Conservation (phyloP, 2,329 filamentous ascomycete species). For the Colletotrichum lupini region DNA sequence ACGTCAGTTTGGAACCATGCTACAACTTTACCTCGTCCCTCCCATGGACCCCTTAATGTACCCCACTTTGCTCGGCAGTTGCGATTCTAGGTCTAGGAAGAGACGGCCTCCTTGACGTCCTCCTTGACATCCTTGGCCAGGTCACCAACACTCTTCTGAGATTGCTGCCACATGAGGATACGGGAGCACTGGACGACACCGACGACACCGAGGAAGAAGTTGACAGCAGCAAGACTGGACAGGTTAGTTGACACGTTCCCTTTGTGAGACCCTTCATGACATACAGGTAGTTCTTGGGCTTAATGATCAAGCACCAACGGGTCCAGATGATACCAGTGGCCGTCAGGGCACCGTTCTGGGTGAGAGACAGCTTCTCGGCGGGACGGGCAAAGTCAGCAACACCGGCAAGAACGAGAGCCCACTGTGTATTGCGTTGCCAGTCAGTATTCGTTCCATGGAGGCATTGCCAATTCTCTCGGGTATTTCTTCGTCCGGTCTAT, state of each 20-base stretch:
- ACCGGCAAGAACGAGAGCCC: constrained; percentile 92
- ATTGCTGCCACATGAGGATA: constrained; percentile 75
- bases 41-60: background rate
- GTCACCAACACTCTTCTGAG: constrained; percentile 57
- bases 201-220: constrained; percentile 95
- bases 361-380: constrained; percentile 90
- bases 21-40: background rate
- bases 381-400: constrained; percentile 92
- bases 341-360: constrained; percentile 90
- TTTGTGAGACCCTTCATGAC: constrained; percentile 43
- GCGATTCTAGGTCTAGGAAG: constrained; percentile 11
- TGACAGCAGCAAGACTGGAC: constrained; percentile 85
- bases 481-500: background rate
- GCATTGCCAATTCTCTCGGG: background rate
- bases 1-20: background rate
- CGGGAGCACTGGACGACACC: constrained; percentile 84
- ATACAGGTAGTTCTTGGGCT: constrained; percentile 89
- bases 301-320: constrained; percentile 98
- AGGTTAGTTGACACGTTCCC: background rate
- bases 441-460: constrained; percentile 7
- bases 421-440: constrained; percentile 60
- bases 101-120: constrained; percentile 43
- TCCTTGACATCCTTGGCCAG: constrained; percentile 55
- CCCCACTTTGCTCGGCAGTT: background rate
- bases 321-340: constrained; percentile 97